Percentiles rank a stretch among this genome's conserved stretches.
These are phyloP conservation scores for Cutaneotrichosporon dermatis DNA, from an alignment of 1,284 basidiomycete genomes.

Conservation along the genomic window DNA sequence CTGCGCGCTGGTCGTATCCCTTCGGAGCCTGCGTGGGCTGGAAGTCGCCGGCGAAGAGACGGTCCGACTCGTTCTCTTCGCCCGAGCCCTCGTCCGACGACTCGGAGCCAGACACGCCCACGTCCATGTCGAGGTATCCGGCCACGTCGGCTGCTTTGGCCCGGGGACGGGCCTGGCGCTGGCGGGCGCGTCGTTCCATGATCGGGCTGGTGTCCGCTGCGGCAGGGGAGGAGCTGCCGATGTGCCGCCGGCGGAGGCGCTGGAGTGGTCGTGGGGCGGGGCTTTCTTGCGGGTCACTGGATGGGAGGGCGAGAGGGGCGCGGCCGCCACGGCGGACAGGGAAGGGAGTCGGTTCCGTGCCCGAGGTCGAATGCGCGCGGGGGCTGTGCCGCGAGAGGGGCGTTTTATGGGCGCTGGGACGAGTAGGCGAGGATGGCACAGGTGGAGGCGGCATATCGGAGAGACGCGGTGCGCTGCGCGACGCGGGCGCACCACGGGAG, in stretches of 20 bases:
- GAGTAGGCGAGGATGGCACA: constrained; percentile 2
- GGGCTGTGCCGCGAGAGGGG: background rate
- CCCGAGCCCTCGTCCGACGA: constrained; percentile 40
- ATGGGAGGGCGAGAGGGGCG: background rate
- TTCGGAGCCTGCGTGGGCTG: constrained; percentile 50
- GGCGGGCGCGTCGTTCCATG: background rate
- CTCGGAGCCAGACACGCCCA: constrained; percentile 33
- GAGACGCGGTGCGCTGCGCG: no score
- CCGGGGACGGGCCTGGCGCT: no score
- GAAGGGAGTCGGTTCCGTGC: constrained; percentile 7
- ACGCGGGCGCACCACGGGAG: no score
- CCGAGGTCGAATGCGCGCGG: background rate
- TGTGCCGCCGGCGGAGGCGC: constrained; percentile 10
- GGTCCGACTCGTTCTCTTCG: constrained; percentile 46
- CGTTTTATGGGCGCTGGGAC: background rate
- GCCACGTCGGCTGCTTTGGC: background rate
- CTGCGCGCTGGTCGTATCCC: constrained; percentile 48
- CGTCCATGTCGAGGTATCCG: constrained; percentile 31
- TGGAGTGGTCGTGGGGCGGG: constrained; percentile 7
- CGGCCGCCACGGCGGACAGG: constrained; percentile 1
- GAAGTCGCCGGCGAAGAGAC: constrained; percentile 48
- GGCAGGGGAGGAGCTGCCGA: background rate
- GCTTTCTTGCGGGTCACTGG: constrained; percentile 1
- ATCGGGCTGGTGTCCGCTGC: background rate
- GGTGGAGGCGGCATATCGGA: constrained; percentile 14